These are phyloP conservation scores for Wallacemonas collosoma DNA, from an alignment of 208 protist species.

Conservation along the genomic window DNA sequence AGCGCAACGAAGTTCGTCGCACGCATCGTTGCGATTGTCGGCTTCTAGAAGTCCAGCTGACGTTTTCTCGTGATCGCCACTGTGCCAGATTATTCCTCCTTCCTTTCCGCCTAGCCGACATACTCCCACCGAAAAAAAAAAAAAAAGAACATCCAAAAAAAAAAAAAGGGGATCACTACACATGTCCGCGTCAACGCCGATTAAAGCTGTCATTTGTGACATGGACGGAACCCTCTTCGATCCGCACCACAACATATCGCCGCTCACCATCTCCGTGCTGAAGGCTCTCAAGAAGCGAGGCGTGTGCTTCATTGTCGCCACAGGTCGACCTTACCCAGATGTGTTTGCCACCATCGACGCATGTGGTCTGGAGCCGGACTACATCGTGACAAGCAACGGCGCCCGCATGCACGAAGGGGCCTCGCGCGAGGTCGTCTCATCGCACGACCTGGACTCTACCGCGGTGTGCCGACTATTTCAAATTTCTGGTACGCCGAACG, in stretches of 20 bases:
- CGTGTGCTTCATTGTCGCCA: conserved; percentile 57
- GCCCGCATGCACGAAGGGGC: conserved; percentile 50
- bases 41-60: too few species aligned
- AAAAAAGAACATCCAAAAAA: background rate
- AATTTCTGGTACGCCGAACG: conserved; percentile 20
- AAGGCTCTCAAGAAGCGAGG: conserved; percentile 24
- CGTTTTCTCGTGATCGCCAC: too few species aligned
- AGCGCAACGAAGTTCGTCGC: too few species aligned
- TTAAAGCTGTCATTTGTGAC: conserved; percentile 54
- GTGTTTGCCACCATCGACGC: conserved; percentile 60
- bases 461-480: conserved; percentile 54
- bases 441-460: conserved; percentile 39
- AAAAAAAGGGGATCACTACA: background rate
- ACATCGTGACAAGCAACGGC: conserved; percentile 82
- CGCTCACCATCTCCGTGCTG: conserved; percentile 37
- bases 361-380: conserved; percentile 40
- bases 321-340: conserved; percentile 62
- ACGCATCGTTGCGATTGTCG: too few species aligned
- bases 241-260: conserved; percentile 30
- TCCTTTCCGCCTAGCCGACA: background rate
- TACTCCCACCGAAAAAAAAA: background rate
- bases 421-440: conserved; percentile 29
- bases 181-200: conserved; percentile 9
- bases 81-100: background rate
- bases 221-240: conserved; percentile 75